Evolutionary conservation across 495 filamentous ascomycete genomes (phyloP), one percentile per base, ranked within the genome.

Genomic region (Penicillium coffeae): DNA sequence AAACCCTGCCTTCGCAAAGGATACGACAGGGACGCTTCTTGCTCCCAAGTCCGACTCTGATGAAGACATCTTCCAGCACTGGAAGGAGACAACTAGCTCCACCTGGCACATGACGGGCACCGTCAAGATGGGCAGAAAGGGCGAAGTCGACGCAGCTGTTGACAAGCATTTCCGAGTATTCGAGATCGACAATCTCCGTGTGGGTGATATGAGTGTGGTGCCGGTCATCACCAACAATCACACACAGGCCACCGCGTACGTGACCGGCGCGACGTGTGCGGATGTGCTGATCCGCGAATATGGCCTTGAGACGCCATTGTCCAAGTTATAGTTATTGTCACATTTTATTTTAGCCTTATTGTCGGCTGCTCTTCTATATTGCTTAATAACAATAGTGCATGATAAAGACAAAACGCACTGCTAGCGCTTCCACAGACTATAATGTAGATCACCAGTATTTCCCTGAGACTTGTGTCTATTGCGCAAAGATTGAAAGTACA

Each of bases 181-280:
- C 5, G 85, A 83, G 0, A 55, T 84, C 15, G 64, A 80, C 36
- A 64, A 66, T 0, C 60, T 88, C 50, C 73, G 85, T 8, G 72
- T 87, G 3, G 81, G 75, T 2, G 85, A 88, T 68, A 78, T 82
- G 66, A 85, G 81, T 53, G 76, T 84, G 38, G 68, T 84, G 18
- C 84, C 84, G 4, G 56, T 86, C n/a, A 46, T 84, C 47, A 61
- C 65, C 7, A 72, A 68, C 37, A 68, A 65, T 19, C 71, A 73
- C 48, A 68, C 63, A 0, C 69, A 73, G 49, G 63, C 65, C 10
- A 65, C 65, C 9, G 68, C 66, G 7, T 71, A 70, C 48, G 55
- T 64, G 16, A 64, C 66, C 8, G 63, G 62, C 10, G 54, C 55
- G 21, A 64, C 63, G 9, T 62, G 56, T 45, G 62, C 58, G 4